A percentile compares a stretch with the other conserved stretches of the same genome.
Conservation (phyloP, 106 monocot species). For the Chionographis japonica region DNA sequence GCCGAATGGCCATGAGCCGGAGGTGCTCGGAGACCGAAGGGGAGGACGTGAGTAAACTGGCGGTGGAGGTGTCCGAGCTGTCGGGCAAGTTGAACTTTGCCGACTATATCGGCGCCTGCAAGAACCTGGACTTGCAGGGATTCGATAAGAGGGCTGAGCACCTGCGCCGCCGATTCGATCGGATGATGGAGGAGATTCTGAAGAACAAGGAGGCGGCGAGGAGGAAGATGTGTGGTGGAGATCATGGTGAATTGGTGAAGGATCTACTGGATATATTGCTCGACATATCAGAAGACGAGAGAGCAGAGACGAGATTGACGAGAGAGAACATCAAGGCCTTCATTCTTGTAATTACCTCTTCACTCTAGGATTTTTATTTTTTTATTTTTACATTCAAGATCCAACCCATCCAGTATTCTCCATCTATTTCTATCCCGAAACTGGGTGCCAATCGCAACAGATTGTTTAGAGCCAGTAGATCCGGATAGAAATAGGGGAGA, state of each 20-base stretch:
- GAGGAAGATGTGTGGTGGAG: background rate
- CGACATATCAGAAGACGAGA: slow-evolving; percentile 8
- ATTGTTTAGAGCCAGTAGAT: no score
- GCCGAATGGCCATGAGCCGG: slow-evolving; percentile 12
- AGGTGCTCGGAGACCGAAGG: background rate
- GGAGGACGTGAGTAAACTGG: slow-evolving; percentile 15
- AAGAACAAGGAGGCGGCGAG: slow-evolving; percentile 22
- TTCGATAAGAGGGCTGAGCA: slow-evolving; percentile 16
- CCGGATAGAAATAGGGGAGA: no score
- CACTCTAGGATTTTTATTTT: no score
- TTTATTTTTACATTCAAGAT: no score
- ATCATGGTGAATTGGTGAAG: background rate
- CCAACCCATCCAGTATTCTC: no score
- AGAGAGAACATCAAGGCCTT: slow-evolving; percentile 33
- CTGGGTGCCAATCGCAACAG: no score
- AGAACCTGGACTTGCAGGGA: slow-evolving; percentile 24
- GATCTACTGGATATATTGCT: slow-evolving; percentile 24
- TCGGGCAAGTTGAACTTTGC: slow-evolving; percentile 11
- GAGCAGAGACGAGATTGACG: slow-evolving; percentile 15
- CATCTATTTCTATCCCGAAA: no score
- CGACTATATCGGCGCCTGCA: slow-evolving; percentile 14
- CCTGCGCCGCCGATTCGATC: slow-evolving; percentile 17
- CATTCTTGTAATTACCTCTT: slow-evolving; percentile 15
- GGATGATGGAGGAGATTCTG: slow-evolving; percentile 30
- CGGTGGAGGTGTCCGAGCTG: slow-evolving; percentile 13